A percentile compares a stretch with the other conserved stretches of the same genome.
Conservation (phyloP, 2,329 filamentous ascomycete species). For the Pseudocercospora musae region DNA sequence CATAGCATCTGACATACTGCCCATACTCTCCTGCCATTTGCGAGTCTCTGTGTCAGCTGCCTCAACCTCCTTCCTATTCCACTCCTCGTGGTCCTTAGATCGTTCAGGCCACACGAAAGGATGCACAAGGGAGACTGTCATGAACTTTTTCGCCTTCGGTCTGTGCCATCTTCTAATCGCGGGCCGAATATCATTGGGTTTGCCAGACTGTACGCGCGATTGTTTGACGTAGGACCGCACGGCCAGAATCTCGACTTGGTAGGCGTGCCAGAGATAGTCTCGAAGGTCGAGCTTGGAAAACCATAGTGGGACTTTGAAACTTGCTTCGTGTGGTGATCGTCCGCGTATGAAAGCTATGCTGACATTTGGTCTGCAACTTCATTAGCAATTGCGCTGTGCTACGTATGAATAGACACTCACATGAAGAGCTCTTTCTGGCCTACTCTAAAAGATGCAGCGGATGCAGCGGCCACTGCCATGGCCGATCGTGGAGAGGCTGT, state of each 20-base stretch:
- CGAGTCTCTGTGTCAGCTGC: conserved; percentile 38
- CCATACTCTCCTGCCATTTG: conserved; percentile 36
- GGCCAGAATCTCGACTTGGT: conserved; percentile 67
- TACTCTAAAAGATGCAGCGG: not conserved
- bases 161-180: conserved; percentile 59
- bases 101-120: conserved; percentile 84
- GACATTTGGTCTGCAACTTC: conserved; percentile 68
- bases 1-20: conserved; percentile 35
- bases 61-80: conserved; percentile 30
- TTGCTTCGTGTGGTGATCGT: conserved; percentile 74
- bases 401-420: not conserved
- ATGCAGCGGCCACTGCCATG: not conserved
- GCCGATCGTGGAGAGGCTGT: not conserved
- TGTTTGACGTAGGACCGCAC: conserved; percentile 80
- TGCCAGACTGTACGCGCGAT: conserved; percentile 57
- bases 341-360: conserved; percentile 74
- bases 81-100: conserved; percentile 58
- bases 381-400: not conserved
- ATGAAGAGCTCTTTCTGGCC: not conserved
- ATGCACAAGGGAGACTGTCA: conserved; percentile 85
- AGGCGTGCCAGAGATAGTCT: conserved; percentile 87
- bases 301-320: conserved; percentile 83
- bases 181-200: conserved; percentile 27
- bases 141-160: conserved; percentile 75
- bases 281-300: conserved; percentile 96